phyloP scores from a whole-genome alignment of 768 basidiomycete genomes.

The Trametes cingulata region DNA sequence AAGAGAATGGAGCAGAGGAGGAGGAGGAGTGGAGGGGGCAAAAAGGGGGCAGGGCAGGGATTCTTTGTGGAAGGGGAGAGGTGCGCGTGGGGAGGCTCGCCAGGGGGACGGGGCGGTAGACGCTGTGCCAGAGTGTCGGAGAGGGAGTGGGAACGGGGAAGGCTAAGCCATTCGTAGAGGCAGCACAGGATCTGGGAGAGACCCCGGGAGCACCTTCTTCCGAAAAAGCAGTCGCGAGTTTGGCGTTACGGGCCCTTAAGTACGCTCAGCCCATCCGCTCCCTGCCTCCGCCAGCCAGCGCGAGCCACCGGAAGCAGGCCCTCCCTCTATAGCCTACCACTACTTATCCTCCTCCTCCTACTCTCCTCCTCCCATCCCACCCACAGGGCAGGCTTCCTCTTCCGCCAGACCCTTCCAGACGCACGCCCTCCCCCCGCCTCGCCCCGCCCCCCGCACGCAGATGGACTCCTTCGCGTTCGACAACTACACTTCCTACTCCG shows the following conservation, averaged over 20 bases:
- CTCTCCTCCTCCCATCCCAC: constrained; percentile 20
- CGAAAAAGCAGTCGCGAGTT: constrained; percentile 5
- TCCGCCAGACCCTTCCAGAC: constrained; percentile 17
- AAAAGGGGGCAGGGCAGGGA: background rate
- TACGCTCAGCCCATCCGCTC: background rate
- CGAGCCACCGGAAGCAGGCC: background rate
- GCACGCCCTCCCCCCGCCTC: constrained; percentile 10
- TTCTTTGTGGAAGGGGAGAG: constrained; percentile 14
- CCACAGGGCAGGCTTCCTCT: constrained; percentile 20
- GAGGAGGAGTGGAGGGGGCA: background rate
- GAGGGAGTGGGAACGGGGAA: constrained; percentile 15
- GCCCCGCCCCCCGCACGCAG: constrained; percentile 24
- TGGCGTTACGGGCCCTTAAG: constrained; percentile 6
- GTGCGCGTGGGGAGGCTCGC: background rate
- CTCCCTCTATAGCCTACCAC: too few relatives aligned
- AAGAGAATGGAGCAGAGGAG: background rate
- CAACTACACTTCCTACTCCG: constrained; percentile 63
- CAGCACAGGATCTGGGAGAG: constrained; percentile 14
- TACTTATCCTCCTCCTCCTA: background rate
- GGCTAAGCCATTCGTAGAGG: constrained; percentile 17
- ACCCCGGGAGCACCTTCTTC: constrained; percentile 16
- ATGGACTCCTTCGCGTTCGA: constrained; percentile 56
- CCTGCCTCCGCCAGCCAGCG: background rate
- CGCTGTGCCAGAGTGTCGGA: constrained; percentile 8
- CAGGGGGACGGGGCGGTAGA: constrained; percentile 8